Evolutionary conservation across 331 rosid species (phyloP), one percentile per base, ranked within the genome.

Genomic region (Quercus lobata): DNA sequence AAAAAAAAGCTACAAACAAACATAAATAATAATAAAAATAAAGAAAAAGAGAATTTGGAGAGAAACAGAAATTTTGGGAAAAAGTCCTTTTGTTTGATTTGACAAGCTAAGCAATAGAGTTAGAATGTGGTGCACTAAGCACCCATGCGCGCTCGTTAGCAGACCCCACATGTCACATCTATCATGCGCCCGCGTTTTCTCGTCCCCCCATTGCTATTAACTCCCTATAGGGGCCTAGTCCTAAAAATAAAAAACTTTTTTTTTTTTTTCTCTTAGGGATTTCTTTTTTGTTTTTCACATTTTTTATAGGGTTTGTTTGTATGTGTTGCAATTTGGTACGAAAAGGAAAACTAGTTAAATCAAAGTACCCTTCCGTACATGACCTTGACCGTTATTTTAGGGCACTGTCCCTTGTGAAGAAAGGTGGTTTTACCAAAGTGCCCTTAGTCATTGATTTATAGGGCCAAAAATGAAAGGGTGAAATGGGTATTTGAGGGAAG

Each of bases 81-180:
- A 37, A 41, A 53, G 49, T 17, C 27, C 25, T 70, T 79, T 32
- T 70, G 57, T 54, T 77, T 74, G 82, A 81, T 68, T 75, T 76
- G 86, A 83, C 87, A 85, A 35, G 87, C 63, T 74, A 54, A 60
- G 81, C 83, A 76, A 85, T 85, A 9, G 85, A 81, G 79, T 25
- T 63, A 44, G 76, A 54, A 73, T 76, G 72, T 71, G 87, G 85
- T 83, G 92, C 93, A 87, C 86, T 83, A 78, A 84, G 35, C 86
- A 78, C 54, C 88, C 92, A 90, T 37, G 83, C 83, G 85, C 79
- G 86, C 87, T 90, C 72, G 89, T 86, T 87, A 76, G 88, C 77
- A 71, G 92, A 58, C 75, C 89, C 90, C 84, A 81, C 89, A 7
- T 7, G 69, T 83, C 83, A 84, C 85, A 84, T 82, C 88, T 80